Conservation (phyloP, 1,284 basidiomycete genomes). For the Microbotryomycetes sp. region DNA sequence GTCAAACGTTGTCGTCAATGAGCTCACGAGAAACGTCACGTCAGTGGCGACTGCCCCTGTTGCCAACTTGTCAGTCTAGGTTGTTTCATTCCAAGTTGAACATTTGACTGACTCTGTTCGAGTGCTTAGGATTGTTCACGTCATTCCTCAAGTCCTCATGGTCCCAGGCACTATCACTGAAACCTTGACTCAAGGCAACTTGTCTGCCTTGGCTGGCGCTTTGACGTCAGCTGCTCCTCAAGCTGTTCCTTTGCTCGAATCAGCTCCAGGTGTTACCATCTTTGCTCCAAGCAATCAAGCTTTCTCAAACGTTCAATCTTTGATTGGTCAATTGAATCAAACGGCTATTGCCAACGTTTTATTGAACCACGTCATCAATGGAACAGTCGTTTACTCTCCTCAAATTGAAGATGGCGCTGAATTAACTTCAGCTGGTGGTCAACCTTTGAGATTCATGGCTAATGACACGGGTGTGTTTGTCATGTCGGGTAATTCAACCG, state of each 20-base stretch:
- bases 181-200: slow-evolving; percentile 25
- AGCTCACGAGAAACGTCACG: slow-evolving; percentile 28
- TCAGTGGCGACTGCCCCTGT: slow-evolving; percentile 8
- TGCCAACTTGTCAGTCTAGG: slow-evolving; percentile 26
- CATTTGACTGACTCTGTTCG: slow-evolving; percentile 24
- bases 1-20: slow-evolving; percentile 38
- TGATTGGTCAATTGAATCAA: slow-evolving; percentile 18
- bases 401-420: slow-evolving; percentile 32
- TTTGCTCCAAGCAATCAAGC: slow-evolving; percentile 41
- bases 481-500: slow-evolving; percentile 36
- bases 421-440: slow-evolving; percentile 41
- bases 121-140: slow-evolving; percentile 31
- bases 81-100: slow-evolving; percentile 34
- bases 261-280: slow-evolving; percentile 39
- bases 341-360: slow-evolving; percentile 31
- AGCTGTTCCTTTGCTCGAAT: slow-evolving; percentile 30
- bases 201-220: slow-evolving; percentile 28
- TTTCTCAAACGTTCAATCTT: slow-evolving; percentile 23
- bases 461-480: slow-evolving; percentile 40
- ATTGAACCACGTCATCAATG: slow-evolving; percentile 39
- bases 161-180: slow-evolving; percentile 32
- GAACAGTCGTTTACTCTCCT: slow-evolving; percentile 39
- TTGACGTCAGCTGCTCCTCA: slow-evolving; percentile 21
- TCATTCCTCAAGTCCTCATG: not conserved
- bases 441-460: slow-evolving; percentile 38